Conservation (phyloP, 768 basidiomycete genomes). For the Pulveroboletus sp. region DNA sequence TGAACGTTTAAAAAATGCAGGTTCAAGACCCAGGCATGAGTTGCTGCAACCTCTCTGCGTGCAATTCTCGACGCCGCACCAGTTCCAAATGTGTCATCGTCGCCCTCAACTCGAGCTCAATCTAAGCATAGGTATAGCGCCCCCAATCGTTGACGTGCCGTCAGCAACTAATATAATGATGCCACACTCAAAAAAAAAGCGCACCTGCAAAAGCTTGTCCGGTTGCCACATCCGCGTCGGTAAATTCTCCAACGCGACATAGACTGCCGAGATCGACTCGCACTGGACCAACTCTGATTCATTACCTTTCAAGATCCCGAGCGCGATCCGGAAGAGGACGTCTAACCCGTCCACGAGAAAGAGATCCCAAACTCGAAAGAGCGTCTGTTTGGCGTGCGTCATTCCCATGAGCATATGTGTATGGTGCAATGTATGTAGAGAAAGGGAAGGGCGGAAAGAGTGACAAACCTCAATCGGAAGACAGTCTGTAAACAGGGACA, state of each 20-base stretch:
- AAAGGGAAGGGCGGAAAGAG: no score
- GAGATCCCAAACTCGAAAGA: conserved; percentile 95
- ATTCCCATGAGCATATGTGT: neutral
- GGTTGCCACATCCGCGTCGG: conserved; percentile 94
- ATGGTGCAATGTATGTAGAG: no score
- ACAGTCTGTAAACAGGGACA: conserved; percentile 94
- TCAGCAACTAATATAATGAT: neutral
- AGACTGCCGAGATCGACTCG: conserved; percentile 83
- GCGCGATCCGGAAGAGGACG: conserved; percentile 84
- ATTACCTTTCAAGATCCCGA: conserved; percentile 79
- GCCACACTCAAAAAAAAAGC: no score
- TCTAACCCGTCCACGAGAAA: conserved; percentile 92
- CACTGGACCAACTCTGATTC: conserved; percentile 81
- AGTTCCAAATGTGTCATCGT: conserved; percentile 53
- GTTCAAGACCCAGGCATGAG: conserved; percentile 31
- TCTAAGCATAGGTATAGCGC: conserved; percentile 27
- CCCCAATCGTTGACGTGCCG: no score
- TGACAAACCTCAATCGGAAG: conserved; percentile 81
- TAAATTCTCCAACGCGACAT: conserved; percentile 82
- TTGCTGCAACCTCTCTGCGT: conserved; percentile 42
- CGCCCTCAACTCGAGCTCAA: conserved; percentile 53
- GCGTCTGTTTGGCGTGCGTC: conserved; percentile 49
- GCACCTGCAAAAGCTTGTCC: conserved; percentile 83
- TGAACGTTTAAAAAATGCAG: no score
- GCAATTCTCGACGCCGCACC: conserved; percentile 47